Base-by-base conservation (phyloP, 2,329 filamentous ascomycete species). In the Neurospora sp. region DNA sequence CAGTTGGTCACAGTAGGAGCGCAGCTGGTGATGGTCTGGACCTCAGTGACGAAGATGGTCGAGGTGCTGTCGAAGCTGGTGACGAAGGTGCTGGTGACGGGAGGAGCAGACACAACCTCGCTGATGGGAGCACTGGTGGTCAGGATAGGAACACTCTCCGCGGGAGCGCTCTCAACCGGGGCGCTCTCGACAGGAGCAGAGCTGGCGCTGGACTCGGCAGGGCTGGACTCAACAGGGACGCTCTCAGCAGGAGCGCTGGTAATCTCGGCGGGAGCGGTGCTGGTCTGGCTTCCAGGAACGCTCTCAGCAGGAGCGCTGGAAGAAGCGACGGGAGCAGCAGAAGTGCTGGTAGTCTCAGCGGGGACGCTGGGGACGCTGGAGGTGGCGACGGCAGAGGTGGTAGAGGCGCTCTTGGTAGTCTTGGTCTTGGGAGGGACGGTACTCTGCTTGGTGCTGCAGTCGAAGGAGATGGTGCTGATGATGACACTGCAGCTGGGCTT, bases 381-480 rank as follows among this genome's bases (percentile, higher is more conserved):
- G 33, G 68, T 70, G 42, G 68, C 73, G 7, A 74, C 76, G 72
- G 74, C 73, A 40, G 70, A 10, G 62, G 68, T 68, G 68, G 70
- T 70, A 36, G 68, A 46, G 40, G 38, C 38, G 17, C 40, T 70
- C 42, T 73, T 46, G 17, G 70, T 52, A 17, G 71, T 71, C 39
- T 71, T 43, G 42, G 74, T 75, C 74, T 73, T 80, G 78, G 73
- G 79, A 77, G 76, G 70, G 68, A 71, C 70, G 58, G 75, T 76
- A 72, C 72, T 75, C 67, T 76, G 76, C 46, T 78, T 76, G 46
- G 77, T 80, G 67, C 76, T 82, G 82, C 93, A 96, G 82, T 93
- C 87, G 81, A 95, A 96, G 75, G 84, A 85, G 76, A 96, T 88
- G 78, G 85, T 86, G 82, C 92, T 90, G 76, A 96, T 87, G 76